Conservation (phyloP, 352 stramenopile species). For the Peronospora farinosa region DNA sequence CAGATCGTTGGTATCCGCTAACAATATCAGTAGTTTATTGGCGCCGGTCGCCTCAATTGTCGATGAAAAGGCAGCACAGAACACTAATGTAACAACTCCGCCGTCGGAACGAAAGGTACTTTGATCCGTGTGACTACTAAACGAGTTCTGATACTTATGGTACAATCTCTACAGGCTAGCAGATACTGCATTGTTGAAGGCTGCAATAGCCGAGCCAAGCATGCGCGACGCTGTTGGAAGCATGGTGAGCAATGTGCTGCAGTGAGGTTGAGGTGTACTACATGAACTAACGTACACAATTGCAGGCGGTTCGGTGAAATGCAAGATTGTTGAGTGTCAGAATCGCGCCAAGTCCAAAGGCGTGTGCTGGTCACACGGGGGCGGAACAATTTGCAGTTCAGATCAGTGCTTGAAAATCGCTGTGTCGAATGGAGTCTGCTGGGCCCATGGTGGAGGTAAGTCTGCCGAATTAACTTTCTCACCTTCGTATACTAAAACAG, state of each 20-base stretch:
- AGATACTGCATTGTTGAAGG: slow-evolving; percentile 51
- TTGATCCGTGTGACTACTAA: no score
- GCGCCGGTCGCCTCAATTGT: no score
- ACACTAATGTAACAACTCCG: no score
- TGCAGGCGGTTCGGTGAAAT: slow-evolving; percentile 40
- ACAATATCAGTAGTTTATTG: no score
- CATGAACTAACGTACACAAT: no score
- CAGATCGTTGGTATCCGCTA: no score
- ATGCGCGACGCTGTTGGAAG: slow-evolving; percentile 44
- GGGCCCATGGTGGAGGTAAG: slow-evolving; percentile 79
- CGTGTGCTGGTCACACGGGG: slow-evolving; percentile 57
- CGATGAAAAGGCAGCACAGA: no score
- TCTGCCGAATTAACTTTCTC: no score
- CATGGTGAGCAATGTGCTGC: slow-evolving; percentile 22
- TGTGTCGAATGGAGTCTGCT: slow-evolving; percentile 55
- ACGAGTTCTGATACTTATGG: no score
- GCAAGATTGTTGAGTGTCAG: slow-evolving; percentile 41
- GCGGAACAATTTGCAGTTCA: slow-evolving; percentile 45
- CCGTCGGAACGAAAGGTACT: no score
- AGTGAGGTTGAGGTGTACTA: no score
- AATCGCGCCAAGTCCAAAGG: slow-evolving; percentile 60
- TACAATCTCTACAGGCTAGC: slow-evolving; percentile 8
- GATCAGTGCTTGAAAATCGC: slow-evolving; percentile 37
- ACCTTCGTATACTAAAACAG: no score
- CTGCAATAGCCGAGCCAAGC: slow-evolving; percentile 48